phyloP scores from a whole-genome alignment of 2,329 filamentous ascomycete species.

The Dichotomopilus funicola region DNA sequence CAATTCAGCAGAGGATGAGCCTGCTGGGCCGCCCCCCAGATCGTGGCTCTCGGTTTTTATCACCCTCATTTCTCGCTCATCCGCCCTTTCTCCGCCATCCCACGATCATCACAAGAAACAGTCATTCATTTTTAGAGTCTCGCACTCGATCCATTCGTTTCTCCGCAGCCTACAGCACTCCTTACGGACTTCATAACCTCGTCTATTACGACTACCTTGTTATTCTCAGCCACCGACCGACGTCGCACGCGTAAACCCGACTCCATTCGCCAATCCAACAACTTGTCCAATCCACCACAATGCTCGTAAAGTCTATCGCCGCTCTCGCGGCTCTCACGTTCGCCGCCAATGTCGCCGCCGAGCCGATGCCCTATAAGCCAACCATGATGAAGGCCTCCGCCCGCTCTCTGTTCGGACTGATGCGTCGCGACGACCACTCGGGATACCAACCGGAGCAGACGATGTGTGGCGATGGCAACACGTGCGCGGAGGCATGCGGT shows the following conservation, averaged over 20 bases:
- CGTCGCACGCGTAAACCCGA: neutral
- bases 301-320: constrained; percentile 39
- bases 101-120: constrained; percentile 16
- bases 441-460: constrained; percentile 45
- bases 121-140: constrained; percentile 24
- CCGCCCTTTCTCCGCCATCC: neutral
- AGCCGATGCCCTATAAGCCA: constrained; percentile 32
- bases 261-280: neutral
- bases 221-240: neutral
- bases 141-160: constrained; percentile 24
- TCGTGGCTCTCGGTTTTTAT: constrained; percentile 18
- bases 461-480: constrained; percentile 42
- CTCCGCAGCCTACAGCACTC: constrained; percentile 1
- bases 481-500: constrained; percentile 52
- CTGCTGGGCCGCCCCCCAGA: constrained; percentile 10
- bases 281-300: constrained; percentile 8
- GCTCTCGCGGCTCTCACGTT: constrained; percentile 40
- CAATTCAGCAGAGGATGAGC: constrained; percentile 2
- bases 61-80: constrained; percentile 17
- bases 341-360: constrained; percentile 29
- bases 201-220: neutral
- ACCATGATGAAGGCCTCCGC: constrained; percentile 31
- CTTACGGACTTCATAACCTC: neutral
- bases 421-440: constrained; percentile 34
- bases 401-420: constrained; percentile 36